These are phyloP conservation scores for rapeseed (Brassica napus) DNA, from an alignment of 345 rosid species.

Conservation along the genomic window Da-Ae NC_063447.1:53158001-53158500, in stretches of 20 bases:
- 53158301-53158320: constrained; percentile 37
- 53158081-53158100: constrained; percentile 40
- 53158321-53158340: background rate
- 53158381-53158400: background rate
- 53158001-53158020: constrained; percentile 43
- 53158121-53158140: constrained; percentile 36
- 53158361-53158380: background rate
- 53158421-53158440: constrained; percentile 45
- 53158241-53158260: background rate
- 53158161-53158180: constrained; percentile 36
- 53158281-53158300: background rate
- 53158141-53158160: constrained; percentile 34
- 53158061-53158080: background rate
- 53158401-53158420: constrained; percentile 48
- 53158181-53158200: background rate
- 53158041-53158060: background rate
- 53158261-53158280: background rate
- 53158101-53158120: constrained; percentile 43
- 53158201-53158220: background rate
- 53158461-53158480: constrained; percentile 32
- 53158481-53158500: constrained; percentile 23
- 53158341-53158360: background rate
- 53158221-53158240: background rate
- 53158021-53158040: background rate
- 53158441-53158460: constrained; percentile 26